Evolutionary conservation across 768 basidiomycete genomes (phyloP).

Genomic region (Psilocybe azurescens): DNA sequence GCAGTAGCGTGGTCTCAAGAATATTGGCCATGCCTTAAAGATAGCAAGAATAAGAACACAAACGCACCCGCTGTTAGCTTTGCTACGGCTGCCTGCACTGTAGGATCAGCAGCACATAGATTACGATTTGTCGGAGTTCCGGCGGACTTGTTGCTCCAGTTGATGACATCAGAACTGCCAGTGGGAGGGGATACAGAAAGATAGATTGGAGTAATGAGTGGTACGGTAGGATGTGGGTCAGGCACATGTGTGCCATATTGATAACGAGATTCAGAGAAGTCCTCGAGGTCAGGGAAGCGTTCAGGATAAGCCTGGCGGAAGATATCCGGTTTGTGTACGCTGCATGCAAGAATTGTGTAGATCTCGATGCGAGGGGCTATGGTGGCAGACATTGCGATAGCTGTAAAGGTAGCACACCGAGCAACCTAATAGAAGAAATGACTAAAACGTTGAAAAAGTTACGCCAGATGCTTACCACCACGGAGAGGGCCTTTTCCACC

Average conservation of each 20-base stretch:
- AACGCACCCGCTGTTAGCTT: constrained; percentile 64
- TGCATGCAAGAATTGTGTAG: constrained; percentile 76
- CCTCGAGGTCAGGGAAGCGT: constrained; percentile 10
- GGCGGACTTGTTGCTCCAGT: constrained; percentile 5
- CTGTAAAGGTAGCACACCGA: constrained; percentile 57
- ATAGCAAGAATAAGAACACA: constrained; percentile 16
- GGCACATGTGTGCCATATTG: background rate
- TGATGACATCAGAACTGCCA: background rate
- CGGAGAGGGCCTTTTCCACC: constrained; percentile 80
- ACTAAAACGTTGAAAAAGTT: background rate
- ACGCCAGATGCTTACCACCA: constrained; percentile 58
- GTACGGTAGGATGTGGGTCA: background rate
- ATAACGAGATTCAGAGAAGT: constrained; percentile 1
- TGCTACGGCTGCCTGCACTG: constrained; percentile 75
- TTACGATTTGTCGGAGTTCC: constrained; percentile 19
- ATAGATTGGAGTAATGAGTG: background rate
- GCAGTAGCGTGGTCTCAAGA: background rate
- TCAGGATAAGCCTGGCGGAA: constrained; percentile 32
- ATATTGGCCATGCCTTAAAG: background rate
- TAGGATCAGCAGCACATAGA: constrained; percentile 69
- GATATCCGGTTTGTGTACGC: constrained; percentile 66
- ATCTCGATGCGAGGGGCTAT: constrained; percentile 77
- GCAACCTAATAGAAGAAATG: constrained; percentile 52
- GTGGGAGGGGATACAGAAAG: background rate
- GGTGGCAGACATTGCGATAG: constrained; percentile 59